Conservation (phyloP, 345 rosid species). For the Crucihimalaya himalaica region DNA sequence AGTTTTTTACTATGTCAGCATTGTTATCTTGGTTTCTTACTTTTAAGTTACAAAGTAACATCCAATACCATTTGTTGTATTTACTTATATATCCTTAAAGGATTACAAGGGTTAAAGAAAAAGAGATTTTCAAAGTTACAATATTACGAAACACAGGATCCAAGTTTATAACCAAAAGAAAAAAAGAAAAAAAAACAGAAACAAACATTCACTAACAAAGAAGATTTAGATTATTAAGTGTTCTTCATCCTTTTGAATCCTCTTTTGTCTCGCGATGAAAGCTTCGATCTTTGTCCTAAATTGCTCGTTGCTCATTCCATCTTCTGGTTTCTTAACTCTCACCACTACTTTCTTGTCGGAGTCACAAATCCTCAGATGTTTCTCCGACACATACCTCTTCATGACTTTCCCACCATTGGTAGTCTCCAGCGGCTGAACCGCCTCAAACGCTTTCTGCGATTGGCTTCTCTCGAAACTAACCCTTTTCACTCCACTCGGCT, state of each 20-base stretch:
- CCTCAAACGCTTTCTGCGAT: constrained; percentile 50
- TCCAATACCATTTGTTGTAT: constrained; percentile 19
- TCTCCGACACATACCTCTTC: constrained; percentile 56
- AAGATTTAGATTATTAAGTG: constrained; percentile 36
- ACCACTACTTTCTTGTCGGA: constrained; percentile 30
- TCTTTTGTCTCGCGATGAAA: constrained; percentile 82
- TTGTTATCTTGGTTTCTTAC: neutral
- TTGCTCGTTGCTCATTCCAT: constrained; percentile 76
- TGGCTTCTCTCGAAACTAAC: constrained; percentile 50
- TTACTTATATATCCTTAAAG: constrained; percentile 7
- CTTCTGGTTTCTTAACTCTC: constrained; percentile 48
- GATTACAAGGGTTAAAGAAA: constrained; percentile 17
- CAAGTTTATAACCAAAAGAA: constrained; percentile 1
- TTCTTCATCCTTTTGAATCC: constrained; percentile 65
- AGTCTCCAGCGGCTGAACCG: constrained; percentile 29
- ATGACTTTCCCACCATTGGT: constrained; percentile 28
- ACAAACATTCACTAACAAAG: constrained; percentile 4
- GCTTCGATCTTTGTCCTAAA: constrained; percentile 64
- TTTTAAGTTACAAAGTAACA: neutral
- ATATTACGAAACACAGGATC: constrained; percentile 22
- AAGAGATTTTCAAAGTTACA: constrained; percentile 14
- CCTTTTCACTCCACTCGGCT: constrained; percentile 27
- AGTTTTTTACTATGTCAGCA: neutral
- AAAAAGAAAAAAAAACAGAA: neutral
- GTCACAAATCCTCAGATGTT: constrained; percentile 38